These are phyloP conservation scores for Geotrichum fermentans DNA, from an alignment of 1,139 yeast species.

Conservation along the genomic window DNA sequence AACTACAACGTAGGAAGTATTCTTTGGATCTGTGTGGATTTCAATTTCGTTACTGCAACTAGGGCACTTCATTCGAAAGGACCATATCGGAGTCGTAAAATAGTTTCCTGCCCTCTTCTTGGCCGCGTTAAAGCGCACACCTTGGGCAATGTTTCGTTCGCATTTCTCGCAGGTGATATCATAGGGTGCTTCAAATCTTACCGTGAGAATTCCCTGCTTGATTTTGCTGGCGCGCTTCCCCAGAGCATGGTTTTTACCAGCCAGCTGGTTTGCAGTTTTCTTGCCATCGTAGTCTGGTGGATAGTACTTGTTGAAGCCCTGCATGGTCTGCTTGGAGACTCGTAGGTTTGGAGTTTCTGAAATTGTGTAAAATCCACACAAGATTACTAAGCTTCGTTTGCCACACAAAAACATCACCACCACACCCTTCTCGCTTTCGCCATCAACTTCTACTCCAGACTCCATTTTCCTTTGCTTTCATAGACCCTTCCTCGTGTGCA, in stretches of 20 bases:
- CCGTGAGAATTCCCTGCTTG: slow-evolving; percentile 30
- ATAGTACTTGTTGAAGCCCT: slow-evolving; percentile 36
- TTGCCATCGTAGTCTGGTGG: slow-evolving; percentile 39
- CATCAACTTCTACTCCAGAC: slow-evolving; percentile 74
- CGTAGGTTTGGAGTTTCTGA: too few species aligned
- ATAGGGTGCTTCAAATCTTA: slow-evolving; percentile 37
- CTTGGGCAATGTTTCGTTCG: slow-evolving; percentile 31
- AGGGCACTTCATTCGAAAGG: slow-evolving; percentile 33
- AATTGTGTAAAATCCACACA: too few species aligned
- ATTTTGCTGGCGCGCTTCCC: slow-evolving; percentile 31
- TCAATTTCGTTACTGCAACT: slow-evolving; percentile 30
- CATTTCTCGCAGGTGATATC: slow-evolving; percentile 32
- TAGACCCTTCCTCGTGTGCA: neutral
- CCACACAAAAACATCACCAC: slow-evolving; percentile 20
- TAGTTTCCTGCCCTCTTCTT: slow-evolving; percentile 33
- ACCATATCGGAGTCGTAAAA: slow-evolving; percentile 34
- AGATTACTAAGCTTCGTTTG: slow-evolving; percentile 9
- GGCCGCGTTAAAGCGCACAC: slow-evolving; percentile 36
- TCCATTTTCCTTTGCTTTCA: neutral
- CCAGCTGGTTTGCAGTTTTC: slow-evolving; percentile 31
- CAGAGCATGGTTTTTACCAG: slow-evolving; percentile 30
- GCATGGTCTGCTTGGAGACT: too few species aligned
- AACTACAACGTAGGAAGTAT: slow-evolving; percentile 30
- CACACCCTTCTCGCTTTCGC: slow-evolving; percentile 63
- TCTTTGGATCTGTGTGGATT: slow-evolving; percentile 37